Percentiles rank a stretch among this genome's conserved stretches.
Evolutionary conservation across 139 green algal genomes (phyloP).

Genomic region (Penium margaritaceum): DNA sequence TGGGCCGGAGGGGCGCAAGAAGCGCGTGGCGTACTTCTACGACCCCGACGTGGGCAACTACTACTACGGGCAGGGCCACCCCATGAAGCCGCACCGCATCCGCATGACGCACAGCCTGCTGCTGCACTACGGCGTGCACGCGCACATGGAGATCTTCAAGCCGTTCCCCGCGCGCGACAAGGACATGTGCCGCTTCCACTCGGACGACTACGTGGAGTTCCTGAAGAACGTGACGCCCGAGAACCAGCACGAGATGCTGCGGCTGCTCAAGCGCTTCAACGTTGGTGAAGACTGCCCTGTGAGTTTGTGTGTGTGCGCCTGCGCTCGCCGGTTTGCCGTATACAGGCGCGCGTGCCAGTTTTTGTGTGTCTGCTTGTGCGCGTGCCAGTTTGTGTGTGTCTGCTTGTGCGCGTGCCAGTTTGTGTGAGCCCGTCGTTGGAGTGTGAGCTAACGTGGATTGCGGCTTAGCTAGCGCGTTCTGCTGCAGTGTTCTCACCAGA

Average conservation of each 20-base stretch:
- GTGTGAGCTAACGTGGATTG: too few species aligned
- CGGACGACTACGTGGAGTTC: slow-evolving; percentile 82
- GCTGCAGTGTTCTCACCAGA: too few species aligned
- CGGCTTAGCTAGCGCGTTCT: too few species aligned
- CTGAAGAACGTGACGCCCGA: slow-evolving; percentile 81
- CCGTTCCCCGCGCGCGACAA: slow-evolving; percentile 43
- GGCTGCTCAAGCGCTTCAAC: slow-evolving; percentile 92
- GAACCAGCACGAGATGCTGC: slow-evolving; percentile 85
- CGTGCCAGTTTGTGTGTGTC: too few species aligned
- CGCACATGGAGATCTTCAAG: slow-evolving; percentile 74
- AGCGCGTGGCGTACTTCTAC: slow-evolving; percentile 76
- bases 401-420: too few species aligned
- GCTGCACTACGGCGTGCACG: slow-evolving; percentile 78
- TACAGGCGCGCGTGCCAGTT: too few species aligned
- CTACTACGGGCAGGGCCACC: slow-evolving; percentile 78
- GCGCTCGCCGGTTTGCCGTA: too few species aligned
- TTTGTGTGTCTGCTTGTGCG: too few species aligned
- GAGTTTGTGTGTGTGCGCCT: too few species aligned
- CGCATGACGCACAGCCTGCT: slow-evolving; percentile 85
- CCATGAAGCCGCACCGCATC: slow-evolving; percentile 78
- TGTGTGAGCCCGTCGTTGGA: too few species aligned
- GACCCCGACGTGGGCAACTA: slow-evolving; percentile 85
- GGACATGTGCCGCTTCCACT: slow-evolving; percentile 69
- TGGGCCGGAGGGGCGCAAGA: slow-evolving; percentile 38
- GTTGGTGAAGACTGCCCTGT: slow-evolving; percentile 90